Evolutionary conservation across 2,329 filamentous ascomycete species (phyloP).

Genomic region (Aspergillus pseudotamarii): DNA sequence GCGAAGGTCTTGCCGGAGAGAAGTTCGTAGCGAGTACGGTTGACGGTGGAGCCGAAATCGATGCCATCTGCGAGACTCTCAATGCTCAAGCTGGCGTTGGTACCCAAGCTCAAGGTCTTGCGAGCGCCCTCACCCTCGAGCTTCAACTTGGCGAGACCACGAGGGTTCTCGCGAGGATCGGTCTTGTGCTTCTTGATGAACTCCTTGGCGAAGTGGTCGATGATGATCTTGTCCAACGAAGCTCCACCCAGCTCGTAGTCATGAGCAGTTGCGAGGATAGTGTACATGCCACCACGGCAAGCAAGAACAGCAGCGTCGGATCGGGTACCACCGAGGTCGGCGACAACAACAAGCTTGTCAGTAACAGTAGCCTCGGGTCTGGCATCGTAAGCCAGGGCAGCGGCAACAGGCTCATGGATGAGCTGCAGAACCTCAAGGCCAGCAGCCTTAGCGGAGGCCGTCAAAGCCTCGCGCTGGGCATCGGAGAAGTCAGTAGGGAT

Average conservation of each 20-base stretch:
- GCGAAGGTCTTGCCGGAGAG: slow-evolving; percentile 83
- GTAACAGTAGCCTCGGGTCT: slow-evolving; percentile 70
- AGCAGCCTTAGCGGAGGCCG: slow-evolving; percentile 75
- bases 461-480: slow-evolving; percentile 79
- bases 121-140: slow-evolving; percentile 88
- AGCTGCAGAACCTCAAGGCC: slow-evolving; percentile 89
- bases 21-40: slow-evolving; percentile 90
- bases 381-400: slow-evolving; percentile 88
- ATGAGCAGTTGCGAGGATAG: slow-evolving; percentile 86
- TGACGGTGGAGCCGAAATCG: slow-evolving; percentile 90
- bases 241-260: slow-evolving; percentile 92
- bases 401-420: slow-evolving; percentile 87
- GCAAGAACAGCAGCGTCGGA: slow-evolving; percentile 90
- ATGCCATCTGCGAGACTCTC: slow-evolving; percentile 87
- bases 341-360: slow-evolving; percentile 90
- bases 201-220: slow-evolving; percentile 98
- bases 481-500: slow-evolving; percentile 93
- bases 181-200: slow-evolving; percentile 95
- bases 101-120: slow-evolving; percentile 86
- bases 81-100: slow-evolving; percentile 87
- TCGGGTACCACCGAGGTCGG: slow-evolving; percentile 88
- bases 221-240: slow-evolving; percentile 84
- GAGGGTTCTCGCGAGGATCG: slow-evolving; percentile 80
- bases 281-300: slow-evolving; percentile 94
- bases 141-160: slow-evolving; percentile 87